Conservation (phyloP, 352 stramenopile species). For the Aphanomyces stellatus region DNA sequence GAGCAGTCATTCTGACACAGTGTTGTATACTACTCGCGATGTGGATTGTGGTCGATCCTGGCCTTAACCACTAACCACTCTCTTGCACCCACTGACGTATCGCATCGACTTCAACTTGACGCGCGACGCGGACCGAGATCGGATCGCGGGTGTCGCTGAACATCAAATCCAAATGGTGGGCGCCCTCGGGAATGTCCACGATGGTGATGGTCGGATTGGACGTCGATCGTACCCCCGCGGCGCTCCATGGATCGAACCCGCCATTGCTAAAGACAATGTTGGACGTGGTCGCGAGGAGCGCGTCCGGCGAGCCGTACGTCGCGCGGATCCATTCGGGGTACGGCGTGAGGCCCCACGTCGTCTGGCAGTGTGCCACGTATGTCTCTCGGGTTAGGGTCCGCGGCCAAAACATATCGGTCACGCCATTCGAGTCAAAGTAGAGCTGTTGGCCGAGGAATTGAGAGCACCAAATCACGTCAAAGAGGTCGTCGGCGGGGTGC, state of each 20-base stretch:
- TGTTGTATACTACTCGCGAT: too few relatives aligned
- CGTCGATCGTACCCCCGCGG: constrained; percentile 69
- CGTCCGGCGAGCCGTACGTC: constrained; percentile 50
- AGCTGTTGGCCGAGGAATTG: constrained; percentile 77
- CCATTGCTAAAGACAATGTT: constrained; percentile 97
- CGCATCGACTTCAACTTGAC: constrained; percentile 62
- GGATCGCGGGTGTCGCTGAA: constrained; percentile 86
- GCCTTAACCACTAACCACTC: too few relatives aligned
- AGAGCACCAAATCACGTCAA: constrained; percentile 89
- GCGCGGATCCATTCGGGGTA: constrained; percentile 68
- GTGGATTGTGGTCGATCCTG: too few relatives aligned
- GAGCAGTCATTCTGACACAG: too few relatives aligned
- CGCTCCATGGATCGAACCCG: constrained; percentile 89
- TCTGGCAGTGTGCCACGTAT: constrained; percentile 52
- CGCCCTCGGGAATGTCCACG: constrained; percentile 66
- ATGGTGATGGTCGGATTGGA: constrained; percentile 36
- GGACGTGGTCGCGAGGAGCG: constrained; percentile 45
- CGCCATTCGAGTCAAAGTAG: constrained; percentile 83
- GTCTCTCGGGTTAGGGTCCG: constrained; percentile 50
- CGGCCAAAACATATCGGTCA: constrained; percentile 90
- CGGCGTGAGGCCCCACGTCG: constrained; percentile 52
- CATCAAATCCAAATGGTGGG: constrained; percentile 90
- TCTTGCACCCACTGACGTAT: constrained; percentile 72
- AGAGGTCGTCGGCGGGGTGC: constrained; percentile 79
- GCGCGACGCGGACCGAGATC: constrained; percentile 53